Conservation (phyloP, 257 asterid species). For the Solanum dulcamara region DNA sequence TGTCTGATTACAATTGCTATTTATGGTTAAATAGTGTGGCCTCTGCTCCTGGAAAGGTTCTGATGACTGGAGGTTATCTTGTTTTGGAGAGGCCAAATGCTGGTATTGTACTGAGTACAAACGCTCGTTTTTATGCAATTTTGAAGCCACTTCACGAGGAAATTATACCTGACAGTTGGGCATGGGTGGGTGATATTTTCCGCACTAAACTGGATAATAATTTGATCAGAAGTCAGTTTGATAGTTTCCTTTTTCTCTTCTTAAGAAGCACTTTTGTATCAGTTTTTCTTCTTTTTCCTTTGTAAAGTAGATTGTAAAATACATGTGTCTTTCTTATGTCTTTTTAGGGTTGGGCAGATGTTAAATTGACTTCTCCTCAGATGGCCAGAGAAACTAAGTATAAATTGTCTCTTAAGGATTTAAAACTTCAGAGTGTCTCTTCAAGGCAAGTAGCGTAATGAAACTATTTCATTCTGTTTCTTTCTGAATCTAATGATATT, state of each 20-base stretch:
- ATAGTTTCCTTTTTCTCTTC: neutral
- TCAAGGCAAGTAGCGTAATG: slow-evolving; percentile 30
- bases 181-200: slow-evolving; percentile 50
- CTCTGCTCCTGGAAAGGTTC: slow-evolving; percentile 98
- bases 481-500: neutral
- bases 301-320: neutral
- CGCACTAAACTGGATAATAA: neutral
- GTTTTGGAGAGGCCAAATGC: slow-evolving; percentile 95
- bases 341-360: slow-evolving; percentile 76
- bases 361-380: slow-evolving; percentile 91
- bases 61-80: slow-evolving; percentile 98
- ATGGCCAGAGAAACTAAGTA: slow-evolving; percentile 81
- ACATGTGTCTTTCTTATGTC: neutral
- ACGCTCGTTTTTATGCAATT: slow-evolving; percentile 89
- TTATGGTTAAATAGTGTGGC: slow-evolving; percentile 51
- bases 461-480: neutral
- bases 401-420: slow-evolving; percentile 61
- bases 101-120: slow-evolving; percentile 91
- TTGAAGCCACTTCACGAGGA: slow-evolving; percentile 73
- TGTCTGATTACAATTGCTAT: neutral
- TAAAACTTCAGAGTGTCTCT: slow-evolving; percentile 47
- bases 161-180: slow-evolving; percentile 60
- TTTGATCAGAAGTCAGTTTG: neutral
- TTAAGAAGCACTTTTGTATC: neutral
- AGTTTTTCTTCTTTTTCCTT: neutral